Evolutionary conservation across 345 rosid species (phyloP).

Genomic region (Hibiscus syriacus): DNA sequence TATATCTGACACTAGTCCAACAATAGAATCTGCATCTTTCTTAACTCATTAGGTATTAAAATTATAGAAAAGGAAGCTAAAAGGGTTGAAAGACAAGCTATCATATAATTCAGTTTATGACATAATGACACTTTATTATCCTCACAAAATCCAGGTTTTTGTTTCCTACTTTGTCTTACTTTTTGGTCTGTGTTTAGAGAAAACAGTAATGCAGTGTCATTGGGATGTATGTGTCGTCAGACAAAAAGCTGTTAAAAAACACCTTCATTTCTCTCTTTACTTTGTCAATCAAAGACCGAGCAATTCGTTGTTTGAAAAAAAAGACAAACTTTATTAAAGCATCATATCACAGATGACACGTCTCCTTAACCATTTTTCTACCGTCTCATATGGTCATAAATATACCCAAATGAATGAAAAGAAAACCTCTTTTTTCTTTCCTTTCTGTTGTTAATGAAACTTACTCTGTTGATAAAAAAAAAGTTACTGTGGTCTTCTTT

Average conservation of each 20-base stretch:
- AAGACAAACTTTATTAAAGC: slow-evolving; percentile 14
- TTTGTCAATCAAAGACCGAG: background rate
- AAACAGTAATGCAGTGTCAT: slow-evolving; percentile 39
- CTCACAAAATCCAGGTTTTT: slow-evolving; percentile 34
- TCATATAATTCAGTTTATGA: background rate
- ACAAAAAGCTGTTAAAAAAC: slow-evolving; percentile 53
- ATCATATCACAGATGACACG: background rate
- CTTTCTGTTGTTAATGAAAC: slow-evolving; percentile 10
- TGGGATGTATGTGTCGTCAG: slow-evolving; percentile 39
- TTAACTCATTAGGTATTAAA: background rate
- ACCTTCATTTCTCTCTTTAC: slow-evolving; percentile 23
- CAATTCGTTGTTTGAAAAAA: slow-evolving; percentile 12
- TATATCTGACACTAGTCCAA: background rate
- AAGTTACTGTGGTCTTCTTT: slow-evolving; percentile 27
- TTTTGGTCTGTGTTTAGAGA: slow-evolving; percentile 14
- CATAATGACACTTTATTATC: slow-evolving; percentile 17
- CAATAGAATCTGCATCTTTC: slow-evolving; percentile 2
- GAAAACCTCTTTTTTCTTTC: too few relatives aligned
- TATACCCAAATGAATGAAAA: too few relatives aligned
- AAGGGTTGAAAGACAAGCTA: background rate
- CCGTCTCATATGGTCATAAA: background rate
- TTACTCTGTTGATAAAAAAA: slow-evolving; percentile 21
- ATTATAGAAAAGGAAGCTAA: background rate
- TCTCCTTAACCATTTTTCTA: background rate
- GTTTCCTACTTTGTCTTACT: slow-evolving; percentile 21